Percentiles rank a stretch among this genome's conserved stretches.
phyloP scores from a whole-genome alignment of 306 rosid species.

The Dryas alaskensis region DNA sequence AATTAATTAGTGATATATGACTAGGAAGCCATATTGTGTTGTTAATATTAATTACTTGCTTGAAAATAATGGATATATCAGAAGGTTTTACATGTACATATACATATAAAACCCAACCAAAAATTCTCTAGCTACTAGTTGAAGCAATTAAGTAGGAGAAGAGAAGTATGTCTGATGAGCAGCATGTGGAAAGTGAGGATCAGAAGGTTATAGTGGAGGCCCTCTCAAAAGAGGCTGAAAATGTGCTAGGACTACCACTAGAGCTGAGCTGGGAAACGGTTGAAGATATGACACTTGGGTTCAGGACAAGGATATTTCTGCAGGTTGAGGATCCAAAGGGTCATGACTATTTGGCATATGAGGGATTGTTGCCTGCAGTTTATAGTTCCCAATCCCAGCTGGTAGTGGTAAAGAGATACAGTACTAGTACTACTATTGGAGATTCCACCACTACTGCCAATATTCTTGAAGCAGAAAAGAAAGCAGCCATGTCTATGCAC shows the following conservation, averaged over 20 bases:
- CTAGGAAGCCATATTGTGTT: too few relatives aligned
- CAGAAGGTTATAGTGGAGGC: conserved; percentile 3
- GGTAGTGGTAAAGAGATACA: conserved; percentile 19
- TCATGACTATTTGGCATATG: neutral
- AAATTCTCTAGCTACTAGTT: too few relatives aligned
- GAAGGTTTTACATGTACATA: too few relatives aligned
- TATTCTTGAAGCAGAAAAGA: conserved; percentile 24
- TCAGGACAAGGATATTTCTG: conserved; percentile 3
- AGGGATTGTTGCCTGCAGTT: conserved; percentile 9
- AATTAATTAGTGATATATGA: too few relatives aligned
- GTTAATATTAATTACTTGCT: too few relatives aligned
- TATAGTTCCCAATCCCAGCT: neutral
- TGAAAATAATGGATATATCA: too few relatives aligned
- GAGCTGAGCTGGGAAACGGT: conserved; percentile 23
- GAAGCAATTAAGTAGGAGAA: too few relatives aligned
- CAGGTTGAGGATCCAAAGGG: neutral
- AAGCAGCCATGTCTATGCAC: conserved; percentile 24
- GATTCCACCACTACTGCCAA: too few relatives aligned
- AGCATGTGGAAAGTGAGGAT: neutral
- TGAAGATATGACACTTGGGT: conserved; percentile 17
- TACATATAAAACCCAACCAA: too few relatives aligned
- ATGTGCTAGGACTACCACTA: conserved; percentile 13
- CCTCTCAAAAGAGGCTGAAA: neutral
- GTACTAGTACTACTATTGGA: neutral
- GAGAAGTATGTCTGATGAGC: neutral